Evolutionary conservation across 2,329 filamentous ascomycete genomes (phyloP).

Genomic region (Thermothelomyces thermophilus): DNA sequence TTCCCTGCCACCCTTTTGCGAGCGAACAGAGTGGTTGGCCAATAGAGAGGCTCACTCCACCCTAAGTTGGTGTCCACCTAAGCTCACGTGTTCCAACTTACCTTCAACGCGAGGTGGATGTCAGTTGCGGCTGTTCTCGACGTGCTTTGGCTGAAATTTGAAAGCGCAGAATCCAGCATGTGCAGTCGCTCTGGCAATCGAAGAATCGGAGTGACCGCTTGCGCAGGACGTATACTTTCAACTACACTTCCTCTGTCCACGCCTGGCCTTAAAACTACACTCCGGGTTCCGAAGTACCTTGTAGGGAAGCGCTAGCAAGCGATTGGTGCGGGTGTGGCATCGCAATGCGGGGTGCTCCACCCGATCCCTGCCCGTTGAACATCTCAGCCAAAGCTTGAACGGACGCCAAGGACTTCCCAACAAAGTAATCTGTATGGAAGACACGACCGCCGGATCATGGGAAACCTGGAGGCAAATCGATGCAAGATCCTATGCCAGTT

Average conservation of each 20-base stretch:
- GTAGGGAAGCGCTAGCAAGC: background rate
- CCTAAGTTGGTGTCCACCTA: background rate
- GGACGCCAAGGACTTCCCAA: background rate
- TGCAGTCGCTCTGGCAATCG: too few species aligned
- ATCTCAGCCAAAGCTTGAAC: conserved; percentile 1
- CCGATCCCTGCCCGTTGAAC: background rate
- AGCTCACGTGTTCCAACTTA: conserved; percentile 3
- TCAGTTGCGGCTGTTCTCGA: background rate
- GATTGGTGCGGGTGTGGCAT: conserved; percentile 8
- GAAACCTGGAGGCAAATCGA: background rate
- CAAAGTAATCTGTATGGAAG: background rate
- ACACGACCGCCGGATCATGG: background rate
- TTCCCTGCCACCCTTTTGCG: background rate
- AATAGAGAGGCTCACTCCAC: background rate
- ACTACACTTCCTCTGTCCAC: too few species aligned
- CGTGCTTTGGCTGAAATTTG: background rate
- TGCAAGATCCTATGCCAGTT: background rate
- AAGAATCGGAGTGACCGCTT: too few species aligned
- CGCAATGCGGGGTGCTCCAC: conserved; percentile 7
- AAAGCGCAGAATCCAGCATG: too few species aligned
- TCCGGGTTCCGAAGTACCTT: too few species aligned
- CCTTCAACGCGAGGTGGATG: background rate
- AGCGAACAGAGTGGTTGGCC: background rate
- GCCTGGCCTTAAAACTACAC: too few species aligned
- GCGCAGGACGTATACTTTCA: too few species aligned